Conservation (phyloP, 805 yeast species). For the Monosporozyma aquatica region DNA sequence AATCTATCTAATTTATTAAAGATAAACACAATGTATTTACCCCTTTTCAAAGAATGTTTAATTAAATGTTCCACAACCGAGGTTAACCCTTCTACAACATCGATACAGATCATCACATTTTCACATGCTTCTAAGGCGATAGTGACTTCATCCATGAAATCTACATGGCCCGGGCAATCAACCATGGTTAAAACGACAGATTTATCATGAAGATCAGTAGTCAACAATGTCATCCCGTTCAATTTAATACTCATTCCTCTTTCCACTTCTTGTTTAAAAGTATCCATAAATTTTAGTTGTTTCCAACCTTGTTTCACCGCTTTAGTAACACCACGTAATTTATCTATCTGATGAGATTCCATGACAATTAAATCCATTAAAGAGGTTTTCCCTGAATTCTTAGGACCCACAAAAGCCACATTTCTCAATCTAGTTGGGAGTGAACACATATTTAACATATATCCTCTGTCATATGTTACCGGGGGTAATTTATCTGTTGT, state of each 20-base stretch:
- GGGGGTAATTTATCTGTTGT: slow-evolving; percentile 44
- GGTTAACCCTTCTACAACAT: slow-evolving; percentile 74
- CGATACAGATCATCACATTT: slow-evolving; percentile 62
- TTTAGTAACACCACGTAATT: slow-evolving; percentile 22
- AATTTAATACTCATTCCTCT: slow-evolving; percentile 63
- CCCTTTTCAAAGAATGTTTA: slow-evolving; percentile 40
- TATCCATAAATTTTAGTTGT: slow-evolving; percentile 61
- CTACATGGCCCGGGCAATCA: slow-evolving; percentile 90
- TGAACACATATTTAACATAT: slow-evolving; percentile 40
- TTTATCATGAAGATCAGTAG: slow-evolving; percentile 43
- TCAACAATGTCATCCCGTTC: slow-evolving; percentile 51
- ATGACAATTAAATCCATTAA: slow-evolving; percentile 57
- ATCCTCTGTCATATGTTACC: slow-evolving; percentile 53
- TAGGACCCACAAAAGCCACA: slow-evolving; percentile 68
- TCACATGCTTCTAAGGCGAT: slow-evolving; percentile 54
- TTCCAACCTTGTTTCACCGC: slow-evolving; percentile 33
- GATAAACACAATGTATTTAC: slow-evolving; percentile 48
- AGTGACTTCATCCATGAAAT: slow-evolving; percentile 69
- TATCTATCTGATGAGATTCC: slow-evolving; percentile 45
- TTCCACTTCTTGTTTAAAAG: slow-evolving; percentile 55
- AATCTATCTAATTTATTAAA: slow-evolving; percentile 80
- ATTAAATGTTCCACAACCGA: slow-evolving; percentile 46
- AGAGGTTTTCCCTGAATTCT: slow-evolving; percentile 82
- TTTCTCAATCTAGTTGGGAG: slow-evolving; percentile 63
- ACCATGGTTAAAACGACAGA: slow-evolving; percentile 54